Percentiles rank a stretch among this genome's conserved stretches.
Conservation (phyloP, 805 yeast species). For the Candida yuanshanica region DNA sequence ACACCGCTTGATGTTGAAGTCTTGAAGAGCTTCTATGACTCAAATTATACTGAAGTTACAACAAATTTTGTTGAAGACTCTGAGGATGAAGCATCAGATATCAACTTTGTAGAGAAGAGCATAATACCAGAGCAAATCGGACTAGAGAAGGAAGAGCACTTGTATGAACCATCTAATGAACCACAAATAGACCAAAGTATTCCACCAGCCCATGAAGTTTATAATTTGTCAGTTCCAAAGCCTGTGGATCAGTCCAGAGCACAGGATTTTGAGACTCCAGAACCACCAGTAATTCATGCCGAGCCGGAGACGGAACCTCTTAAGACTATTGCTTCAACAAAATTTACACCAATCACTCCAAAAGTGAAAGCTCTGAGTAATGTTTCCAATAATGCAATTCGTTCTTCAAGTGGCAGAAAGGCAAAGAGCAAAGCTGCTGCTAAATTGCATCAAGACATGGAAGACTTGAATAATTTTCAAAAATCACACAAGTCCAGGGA, state of each 20-base stretch:
- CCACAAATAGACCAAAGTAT: not conserved
- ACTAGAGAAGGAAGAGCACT: not conserved
- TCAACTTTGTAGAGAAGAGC: not conserved
- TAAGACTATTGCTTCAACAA: not conserved
- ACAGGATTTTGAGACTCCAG: not conserved
- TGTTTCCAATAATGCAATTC: conserved; percentile 5
- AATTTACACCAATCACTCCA: not conserved
- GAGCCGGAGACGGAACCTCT: not conserved
- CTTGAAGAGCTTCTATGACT: conserved; percentile 34
- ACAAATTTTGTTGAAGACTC: conserved; percentile 21
- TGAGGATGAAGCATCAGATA: conserved; percentile 11
- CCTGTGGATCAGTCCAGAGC: not conserved
- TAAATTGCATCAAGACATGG: conserved; percentile 63
- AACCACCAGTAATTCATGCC: not conserved
- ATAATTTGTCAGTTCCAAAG: not conserved
- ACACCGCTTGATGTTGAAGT: conserved; percentile 39
- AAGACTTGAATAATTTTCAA: conserved; percentile 59
- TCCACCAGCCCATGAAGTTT: not conserved
- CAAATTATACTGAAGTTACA: conserved; percentile 19
- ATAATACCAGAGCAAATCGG: not conserved
- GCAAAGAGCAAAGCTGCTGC: conserved; percentile 65
- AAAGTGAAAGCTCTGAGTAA: conserved; percentile 5
- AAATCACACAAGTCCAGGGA: conserved; percentile 42
- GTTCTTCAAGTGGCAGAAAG: conserved; percentile 34
- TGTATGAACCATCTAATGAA: not conserved